Percentiles rank a stretch among this genome's conserved stretches.
phyloP scores from a whole-genome alignment of 352 stramenopile species.

The Blastocystis sp. region DNA sequence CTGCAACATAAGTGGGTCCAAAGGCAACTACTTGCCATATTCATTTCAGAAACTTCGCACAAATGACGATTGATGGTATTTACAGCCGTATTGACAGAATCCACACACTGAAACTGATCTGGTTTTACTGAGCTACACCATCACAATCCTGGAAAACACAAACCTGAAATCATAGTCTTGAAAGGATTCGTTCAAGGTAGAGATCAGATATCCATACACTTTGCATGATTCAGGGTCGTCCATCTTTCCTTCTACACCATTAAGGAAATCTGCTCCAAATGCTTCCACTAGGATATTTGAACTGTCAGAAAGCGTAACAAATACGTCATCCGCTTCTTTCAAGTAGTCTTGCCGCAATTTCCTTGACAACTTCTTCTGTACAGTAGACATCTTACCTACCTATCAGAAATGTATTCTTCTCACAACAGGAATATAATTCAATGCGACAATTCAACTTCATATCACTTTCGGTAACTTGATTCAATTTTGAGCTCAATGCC shows the following conservation, averaged over 20 bases:
- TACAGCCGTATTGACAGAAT: neutral
- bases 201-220: conserved; percentile 80
- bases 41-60: conserved; percentile 48
- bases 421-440: conserved; percentile 41
- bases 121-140: conserved; percentile 20
- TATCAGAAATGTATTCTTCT: neutral
- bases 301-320: neutral
- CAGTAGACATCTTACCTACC: conserved; percentile 37
- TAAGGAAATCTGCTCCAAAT: neutral
- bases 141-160: conserved; percentile 58
- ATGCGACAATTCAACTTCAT: conserved; percentile 54
- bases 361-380: conserved; percentile 45
- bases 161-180: conserved; percentile 81
- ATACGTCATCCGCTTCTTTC: conserved; percentile 16
- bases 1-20: neutral
- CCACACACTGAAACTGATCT: conserved; percentile 37
- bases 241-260: conserved; percentile 68
- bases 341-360: conserved; percentile 43
- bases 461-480: conserved; percentile 37
- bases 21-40: neutral
- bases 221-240: conserved; percentile 74
- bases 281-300: conserved; percentile 13
- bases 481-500: conserved; percentile 49
- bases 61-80: conserved; percentile 38
- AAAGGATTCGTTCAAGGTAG: conserved; percentile 82